Evolutionary conservation across 345 rosid genomes (phyloP), one percentile per base, ranked within the genome.

Genomic region (Gossypium stocksii): DNA sequence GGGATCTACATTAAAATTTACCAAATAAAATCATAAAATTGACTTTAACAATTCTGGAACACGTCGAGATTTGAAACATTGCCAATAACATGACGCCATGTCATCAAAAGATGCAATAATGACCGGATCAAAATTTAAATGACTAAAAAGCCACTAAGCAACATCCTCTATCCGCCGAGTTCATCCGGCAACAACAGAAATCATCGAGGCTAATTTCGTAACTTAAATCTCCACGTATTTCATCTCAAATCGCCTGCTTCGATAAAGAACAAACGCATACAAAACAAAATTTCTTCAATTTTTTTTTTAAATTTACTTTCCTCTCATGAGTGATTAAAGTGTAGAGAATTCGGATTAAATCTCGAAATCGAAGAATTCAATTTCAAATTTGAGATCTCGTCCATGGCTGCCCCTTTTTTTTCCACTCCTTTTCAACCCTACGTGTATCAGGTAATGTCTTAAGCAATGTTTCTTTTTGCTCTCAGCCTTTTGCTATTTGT

Each of bases 391-490:
- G 34, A 49, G 70, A 73, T 49, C 49, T 71, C 64, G 58, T 22
- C 77, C 72, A 95, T 95, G 98, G 99, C 99, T 15, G 98, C 99
- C 44, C 98, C 99, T 44, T 95, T 93, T 82, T 95, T 93, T 87
- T 87, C 97, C 0, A 95, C 97, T 71, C 99, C 99, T 73, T 89
- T 95, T 84, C 99, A 95, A 82, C 99, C 98, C 22, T 93, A 91
- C 66, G 97, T 95, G 64, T 95, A 95, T 73, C 99, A 95, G 98
- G 99, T 91, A 73, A 12, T 58, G 8, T 38, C 41, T 74, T 22
- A 1, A 13, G 27, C 1, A 6, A 7, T 22, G 23, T 67, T 16
- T 59, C 64, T 25, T 59, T 25, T 16, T 13, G 25, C 64, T 59
- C 63, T 59, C 22, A 60, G 43, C 52, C 48, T 22, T 29, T 62